Evolutionary conservation across 2,329 filamentous ascomycete species (phyloP).

Genomic region (Penicillium nordicum): DNA sequence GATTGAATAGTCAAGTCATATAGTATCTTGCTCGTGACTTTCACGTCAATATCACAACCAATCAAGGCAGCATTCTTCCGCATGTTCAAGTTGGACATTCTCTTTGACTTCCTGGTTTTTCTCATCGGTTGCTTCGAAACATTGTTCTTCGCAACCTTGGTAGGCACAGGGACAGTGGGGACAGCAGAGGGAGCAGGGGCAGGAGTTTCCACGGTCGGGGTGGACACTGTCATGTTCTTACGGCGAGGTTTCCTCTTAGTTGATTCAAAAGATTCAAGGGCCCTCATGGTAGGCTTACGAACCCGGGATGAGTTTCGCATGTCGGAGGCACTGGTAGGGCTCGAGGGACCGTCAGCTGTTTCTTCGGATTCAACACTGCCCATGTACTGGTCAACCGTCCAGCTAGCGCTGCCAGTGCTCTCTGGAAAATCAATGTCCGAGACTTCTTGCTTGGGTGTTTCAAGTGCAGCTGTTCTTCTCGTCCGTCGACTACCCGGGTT

Average conservation of each 20-base stretch:
- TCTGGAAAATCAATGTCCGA: conserved; percentile 17
- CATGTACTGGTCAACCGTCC: conserved; percentile 17
- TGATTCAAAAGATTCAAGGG: conserved; percentile 26
- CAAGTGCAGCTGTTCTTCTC: conserved; percentile 12
- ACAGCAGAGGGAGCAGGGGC: not conserved
- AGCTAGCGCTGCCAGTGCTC: conserved; percentile 10
- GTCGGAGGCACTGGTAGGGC: conserved; percentile 18
- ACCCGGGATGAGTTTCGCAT: conserved; percentile 27
- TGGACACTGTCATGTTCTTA: not conserved
- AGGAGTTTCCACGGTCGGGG: conserved; percentile 3
- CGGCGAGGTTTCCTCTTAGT: conserved; percentile 11
- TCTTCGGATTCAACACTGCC: conserved; percentile 8
- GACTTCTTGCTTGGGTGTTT: conserved; percentile 8
- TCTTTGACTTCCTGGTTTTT: conserved; percentile 8
- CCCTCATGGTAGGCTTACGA: conserved; percentile 31
- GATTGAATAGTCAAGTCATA: conserved; percentile 9
- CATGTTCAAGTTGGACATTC: conserved; percentile 1
- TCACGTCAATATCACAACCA: conserved; percentile 7
- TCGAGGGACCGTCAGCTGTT: conserved; percentile 10
- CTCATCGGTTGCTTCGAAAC: not conserved
- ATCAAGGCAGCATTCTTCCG: not conserved
- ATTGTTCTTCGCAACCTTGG: not conserved
- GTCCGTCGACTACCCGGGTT: conserved; percentile 14
- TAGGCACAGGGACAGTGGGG: not conserved
- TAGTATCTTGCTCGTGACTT: conserved; percentile 8